These are phyloP conservation scores for Hemileia vastatrix DNA, from an alignment of 1,284 basidiomycete genomes.

Conservation along the genomic window DNA sequence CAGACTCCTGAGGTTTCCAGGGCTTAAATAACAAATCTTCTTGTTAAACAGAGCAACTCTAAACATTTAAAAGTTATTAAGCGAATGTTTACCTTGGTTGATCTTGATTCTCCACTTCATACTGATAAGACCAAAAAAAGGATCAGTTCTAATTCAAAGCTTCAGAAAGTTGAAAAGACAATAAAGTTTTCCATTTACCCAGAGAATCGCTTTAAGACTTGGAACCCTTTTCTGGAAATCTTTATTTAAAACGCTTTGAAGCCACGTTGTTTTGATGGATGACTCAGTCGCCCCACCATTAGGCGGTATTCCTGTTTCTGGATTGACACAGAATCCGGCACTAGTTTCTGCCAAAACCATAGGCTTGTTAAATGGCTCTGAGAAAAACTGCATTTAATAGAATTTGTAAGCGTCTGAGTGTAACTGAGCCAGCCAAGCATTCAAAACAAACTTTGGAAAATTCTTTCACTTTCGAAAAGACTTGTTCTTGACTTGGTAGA, in stretches of 20 bases:
- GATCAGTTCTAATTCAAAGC: no score
- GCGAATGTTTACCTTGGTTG: no score
- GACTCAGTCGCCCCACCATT: constrained; percentile 5
- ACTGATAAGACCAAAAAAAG: no score
- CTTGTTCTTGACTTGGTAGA: constrained; percentile 3
- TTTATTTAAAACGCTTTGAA: constrained; percentile 4
- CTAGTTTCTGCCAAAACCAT: constrained; percentile 11
- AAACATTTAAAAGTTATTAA: no score
- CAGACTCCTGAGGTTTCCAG: no score
- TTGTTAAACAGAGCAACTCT: no score
- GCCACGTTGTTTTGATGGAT: constrained; percentile 9
- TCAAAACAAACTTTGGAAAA: constrained; percentile 13
- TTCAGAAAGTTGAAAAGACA: no score
- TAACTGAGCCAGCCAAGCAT: no score
- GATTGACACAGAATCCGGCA: constrained; percentile 4
- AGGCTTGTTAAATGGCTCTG: not conserved
- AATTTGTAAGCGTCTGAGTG: no score
- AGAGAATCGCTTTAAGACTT: constrained; percentile 11
- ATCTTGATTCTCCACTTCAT: no score
- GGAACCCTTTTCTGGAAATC: constrained; percentile 4
- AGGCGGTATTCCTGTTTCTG: not conserved
- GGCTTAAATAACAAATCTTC: no score
- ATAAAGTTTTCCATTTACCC: no score
- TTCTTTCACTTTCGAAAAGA: constrained; percentile 8
- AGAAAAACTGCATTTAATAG: not conserved